Percentiles rank a stretch among this genome's conserved stretches.
phyloP scores from a whole-genome alignment of 208 protist species.

The Porcisia deanei region DNA sequence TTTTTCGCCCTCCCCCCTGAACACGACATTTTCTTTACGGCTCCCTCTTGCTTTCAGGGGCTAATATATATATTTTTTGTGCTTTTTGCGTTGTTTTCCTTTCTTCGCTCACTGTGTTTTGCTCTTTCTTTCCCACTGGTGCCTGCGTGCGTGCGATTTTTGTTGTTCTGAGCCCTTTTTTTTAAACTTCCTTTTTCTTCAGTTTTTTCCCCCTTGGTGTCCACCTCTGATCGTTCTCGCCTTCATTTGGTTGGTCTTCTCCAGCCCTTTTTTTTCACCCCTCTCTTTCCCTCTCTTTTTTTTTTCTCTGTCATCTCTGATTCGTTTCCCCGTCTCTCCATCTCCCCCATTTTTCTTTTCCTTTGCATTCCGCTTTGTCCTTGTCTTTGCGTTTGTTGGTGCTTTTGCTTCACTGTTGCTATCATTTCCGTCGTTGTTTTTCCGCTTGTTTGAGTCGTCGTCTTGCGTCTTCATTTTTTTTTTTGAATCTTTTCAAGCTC shows the following conservation, averaged over 20 bases:
- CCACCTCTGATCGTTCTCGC: neutral
- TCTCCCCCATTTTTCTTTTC: neutral
- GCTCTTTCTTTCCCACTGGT: neutral
- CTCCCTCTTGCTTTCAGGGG: neutral
- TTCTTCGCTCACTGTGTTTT: neutral
- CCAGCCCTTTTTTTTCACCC: neutral
- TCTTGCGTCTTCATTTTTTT: neutral
- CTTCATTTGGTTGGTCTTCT: conserved; percentile 11
- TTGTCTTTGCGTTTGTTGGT: neutral
- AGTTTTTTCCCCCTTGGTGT: neutral
- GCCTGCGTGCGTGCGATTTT: conserved; percentile 6
- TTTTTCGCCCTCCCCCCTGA: neutral
- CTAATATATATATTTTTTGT: neutral
- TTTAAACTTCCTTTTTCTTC: neutral
- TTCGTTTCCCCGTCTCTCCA: neutral
- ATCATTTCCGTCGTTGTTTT: neutral
- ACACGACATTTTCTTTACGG: neutral
- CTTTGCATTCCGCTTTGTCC: neutral
- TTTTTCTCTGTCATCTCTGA: conserved; percentile 1
- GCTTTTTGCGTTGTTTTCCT: neutral
- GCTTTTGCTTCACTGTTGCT: neutral
- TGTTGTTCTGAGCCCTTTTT: neutral
- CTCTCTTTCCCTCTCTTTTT: neutral
- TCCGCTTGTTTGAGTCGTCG: neutral
- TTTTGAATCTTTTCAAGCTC: neutral